Evolutionary conservation across 305 asterid genomes (phyloP).

Genomic region (Vinca major): DNA sequence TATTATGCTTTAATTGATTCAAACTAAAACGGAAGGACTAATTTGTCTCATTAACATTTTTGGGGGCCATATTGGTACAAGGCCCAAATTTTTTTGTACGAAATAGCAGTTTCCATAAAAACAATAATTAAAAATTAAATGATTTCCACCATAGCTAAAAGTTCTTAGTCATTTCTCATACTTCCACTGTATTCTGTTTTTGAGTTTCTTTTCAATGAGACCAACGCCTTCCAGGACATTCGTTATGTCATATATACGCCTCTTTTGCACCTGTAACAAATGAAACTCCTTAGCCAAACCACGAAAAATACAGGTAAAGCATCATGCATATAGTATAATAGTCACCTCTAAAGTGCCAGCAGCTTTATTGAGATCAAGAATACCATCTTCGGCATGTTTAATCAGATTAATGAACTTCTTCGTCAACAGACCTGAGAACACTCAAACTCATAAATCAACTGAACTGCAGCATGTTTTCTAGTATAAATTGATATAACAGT

Average conservation of each 20-base stretch:
- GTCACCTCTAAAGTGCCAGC: constrained; percentile 79
- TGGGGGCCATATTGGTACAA: not conserved
- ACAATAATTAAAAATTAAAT: not conserved
- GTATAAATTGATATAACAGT: not conserved
- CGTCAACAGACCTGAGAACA: constrained; percentile 67
- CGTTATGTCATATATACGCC: constrained; percentile 98
- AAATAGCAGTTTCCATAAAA: not conserved
- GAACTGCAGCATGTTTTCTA: not conserved
- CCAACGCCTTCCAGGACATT: constrained; percentile 99
- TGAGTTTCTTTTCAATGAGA: constrained; percentile 90
- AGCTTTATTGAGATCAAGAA: constrained; percentile 86
- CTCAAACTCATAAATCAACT: not conserved
- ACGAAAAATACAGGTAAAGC: constrained; percentile 17
- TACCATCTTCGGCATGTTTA: constrained; percentile 83
- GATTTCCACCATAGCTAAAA: not conserved
- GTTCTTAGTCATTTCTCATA: constrained; percentile 20
- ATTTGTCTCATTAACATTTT: not conserved
- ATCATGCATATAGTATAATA: constrained; percentile 9
- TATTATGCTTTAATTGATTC: not conserved
- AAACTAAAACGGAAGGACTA: not conserved
- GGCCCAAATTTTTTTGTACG: not conserved
- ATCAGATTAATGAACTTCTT: constrained; percentile 84
- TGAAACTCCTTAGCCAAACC: constrained; percentile 22
- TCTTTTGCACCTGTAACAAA: constrained; percentile 79
- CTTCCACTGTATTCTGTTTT: constrained; percentile 99